Evolutionary conservation across 2,329 filamentous ascomycete species (phyloP).

Genomic region (Xylaria sp.): DNA sequence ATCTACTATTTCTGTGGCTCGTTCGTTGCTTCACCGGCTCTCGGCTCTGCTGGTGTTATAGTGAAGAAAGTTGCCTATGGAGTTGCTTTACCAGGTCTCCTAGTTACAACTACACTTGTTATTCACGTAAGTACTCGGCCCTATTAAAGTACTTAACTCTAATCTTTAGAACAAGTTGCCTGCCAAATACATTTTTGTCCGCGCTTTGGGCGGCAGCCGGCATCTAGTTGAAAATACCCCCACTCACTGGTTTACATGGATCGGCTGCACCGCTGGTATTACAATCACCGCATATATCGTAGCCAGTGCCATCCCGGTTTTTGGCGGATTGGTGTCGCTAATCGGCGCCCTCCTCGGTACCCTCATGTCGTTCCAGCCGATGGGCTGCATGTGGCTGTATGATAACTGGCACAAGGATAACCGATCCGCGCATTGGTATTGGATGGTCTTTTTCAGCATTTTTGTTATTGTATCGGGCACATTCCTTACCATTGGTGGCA

Average conservation of each 20-base stretch:
- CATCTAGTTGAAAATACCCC: constrained; percentile 38
- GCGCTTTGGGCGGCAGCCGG: constrained; percentile 38
- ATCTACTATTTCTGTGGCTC: constrained; percentile 18
- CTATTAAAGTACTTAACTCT: not conserved
- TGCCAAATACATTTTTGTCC: constrained; percentile 41
- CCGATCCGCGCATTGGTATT: constrained; percentile 24
- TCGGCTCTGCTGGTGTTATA: constrained; percentile 21
- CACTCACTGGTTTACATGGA: constrained; percentile 41
- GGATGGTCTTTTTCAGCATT: constrained; percentile 32
- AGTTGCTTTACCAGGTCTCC: constrained; percentile 20
- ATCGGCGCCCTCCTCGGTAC: constrained; percentile 41
- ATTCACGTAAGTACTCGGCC: not conserved
- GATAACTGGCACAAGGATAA: constrained; percentile 45
- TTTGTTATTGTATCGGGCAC: constrained; percentile 46
- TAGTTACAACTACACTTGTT: constrained; percentile 8
- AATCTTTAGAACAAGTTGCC: constrained; percentile 14
- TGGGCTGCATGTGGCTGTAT: constrained; percentile 51
- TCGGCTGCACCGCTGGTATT: constrained; percentile 38
- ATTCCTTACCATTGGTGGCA: constrained; percentile 52
- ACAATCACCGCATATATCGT: constrained; percentile 39
- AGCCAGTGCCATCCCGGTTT: constrained; percentile 39
- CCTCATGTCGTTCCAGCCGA: constrained; percentile 37
- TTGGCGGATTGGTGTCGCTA: constrained; percentile 39
- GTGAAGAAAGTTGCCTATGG: constrained; percentile 24
- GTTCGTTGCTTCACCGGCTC: constrained; percentile 20